Base-by-base conservation (phyloP, 2,329 filamentous ascomycete genomes). In the Penicillium sp. region DNA sequence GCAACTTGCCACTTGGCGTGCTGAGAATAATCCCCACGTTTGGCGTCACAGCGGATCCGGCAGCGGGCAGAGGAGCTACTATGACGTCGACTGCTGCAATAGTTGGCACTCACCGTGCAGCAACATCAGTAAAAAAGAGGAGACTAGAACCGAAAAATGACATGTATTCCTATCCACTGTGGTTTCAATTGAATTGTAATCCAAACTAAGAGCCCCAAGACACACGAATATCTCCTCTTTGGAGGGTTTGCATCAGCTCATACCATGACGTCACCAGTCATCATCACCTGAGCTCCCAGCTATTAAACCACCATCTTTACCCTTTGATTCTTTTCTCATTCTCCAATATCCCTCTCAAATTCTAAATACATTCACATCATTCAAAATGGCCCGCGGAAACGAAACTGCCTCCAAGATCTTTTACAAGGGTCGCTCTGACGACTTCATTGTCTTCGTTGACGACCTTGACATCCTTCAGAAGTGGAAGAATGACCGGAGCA, bases 401-500 rank as follows among this genome's bases (percentile, higher is more conserved):
- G 81, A 82, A 61, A 72, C 74, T 57, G 83, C 87, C 74, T 81
- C 80, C 78, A 95, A 94, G 80, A 83, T 96, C 77, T 88, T 93
- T 84, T 91, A 84, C 86, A 89, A 91, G 83, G 91, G 90, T 77
- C 74, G 76, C 59, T 76, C 78, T 48, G 86, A 89, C 55, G 85
- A 89, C 77, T 90, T 87, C 71, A 76, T 88, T 66, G 77, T 89
- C 75, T 85, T 71, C 55, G 65, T 72, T 13, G 67, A 72, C 19
- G 69, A 70, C 53, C 44, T 76, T 14, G 71, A 89, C 57, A 79
- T 81, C 45, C 85, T 90, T 67, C 80, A 89, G 75, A 86, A 93
- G 74, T 97, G 93, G 93, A 85, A 86, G 79, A 78, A 72, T 4
- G 93, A 97, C 79, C 86, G 84, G 70, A 86, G 83, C 29, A 79